These are phyloP conservation scores for Neoconidiobolus thromboides DNA, from an alignment of 371 early-diverging fungal species.

Conservation along the genomic window DNA sequence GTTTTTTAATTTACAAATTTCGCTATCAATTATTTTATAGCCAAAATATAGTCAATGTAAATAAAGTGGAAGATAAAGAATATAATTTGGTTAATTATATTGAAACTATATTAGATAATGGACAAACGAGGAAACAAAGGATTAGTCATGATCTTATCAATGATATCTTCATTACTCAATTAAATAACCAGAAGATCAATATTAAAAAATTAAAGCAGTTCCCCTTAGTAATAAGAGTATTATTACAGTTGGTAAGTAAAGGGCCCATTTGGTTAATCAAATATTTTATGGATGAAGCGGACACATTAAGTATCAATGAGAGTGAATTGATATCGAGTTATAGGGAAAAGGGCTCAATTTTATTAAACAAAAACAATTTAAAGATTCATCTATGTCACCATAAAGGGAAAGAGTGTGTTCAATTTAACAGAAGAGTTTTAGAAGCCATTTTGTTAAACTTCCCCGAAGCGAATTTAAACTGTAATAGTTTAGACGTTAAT, in stretches of 20 bases:
- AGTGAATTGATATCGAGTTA: neutral
- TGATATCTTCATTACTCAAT: neutral
- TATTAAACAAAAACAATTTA: neutral
- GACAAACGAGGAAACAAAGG: neutral
- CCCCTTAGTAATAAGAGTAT: neutral
- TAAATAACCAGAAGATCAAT: neutral
- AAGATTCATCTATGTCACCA: neutral
- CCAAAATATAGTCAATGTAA: neutral
- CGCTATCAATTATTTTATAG: too few species aligned
- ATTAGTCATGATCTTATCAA: neutral
- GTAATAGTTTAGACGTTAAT: neutral
- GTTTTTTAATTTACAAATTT: too few species aligned
- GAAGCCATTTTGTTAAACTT: neutral
- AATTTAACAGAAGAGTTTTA: neutral
- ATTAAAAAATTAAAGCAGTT: neutral
- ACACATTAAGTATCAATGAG: neutral
- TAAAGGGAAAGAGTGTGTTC: neutral
- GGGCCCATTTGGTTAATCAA: neutral
- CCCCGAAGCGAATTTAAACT: neutral
- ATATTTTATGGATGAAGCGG: neutral
- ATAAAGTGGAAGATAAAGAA: neutral
- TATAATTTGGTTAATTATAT: neutral
- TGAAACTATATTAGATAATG: neutral
- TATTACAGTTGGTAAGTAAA: neutral
- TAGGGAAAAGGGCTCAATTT: neutral